Conservation (phyloP, 2,329 filamentous ascomycete species). For the Cladosporium sphaerospermum region DNA sequence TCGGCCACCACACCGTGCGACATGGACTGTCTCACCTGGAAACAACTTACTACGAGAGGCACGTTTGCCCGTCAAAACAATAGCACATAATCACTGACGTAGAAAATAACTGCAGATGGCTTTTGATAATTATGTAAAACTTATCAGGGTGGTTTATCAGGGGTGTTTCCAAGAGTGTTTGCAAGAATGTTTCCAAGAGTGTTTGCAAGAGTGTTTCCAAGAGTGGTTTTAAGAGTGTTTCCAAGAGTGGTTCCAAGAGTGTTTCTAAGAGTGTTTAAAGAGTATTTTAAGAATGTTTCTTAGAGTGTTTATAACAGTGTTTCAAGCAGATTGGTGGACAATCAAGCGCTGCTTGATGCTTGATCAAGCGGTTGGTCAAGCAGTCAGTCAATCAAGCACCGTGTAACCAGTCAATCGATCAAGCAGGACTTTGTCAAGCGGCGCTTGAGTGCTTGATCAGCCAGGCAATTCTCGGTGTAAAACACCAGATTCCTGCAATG, state of each 20-base stretch:
- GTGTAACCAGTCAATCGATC: too few relatives aligned
- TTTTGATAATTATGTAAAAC: neutral
- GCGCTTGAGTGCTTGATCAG: too few relatives aligned
- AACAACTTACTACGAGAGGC: neutral
- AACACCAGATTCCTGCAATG: too few relatives aligned
- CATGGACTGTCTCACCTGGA: neutral
- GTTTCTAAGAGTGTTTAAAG: neutral
- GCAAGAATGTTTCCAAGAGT: conserved; percentile 1
- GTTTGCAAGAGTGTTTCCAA: conserved; percentile 4
- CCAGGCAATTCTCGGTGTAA: too few relatives aligned
- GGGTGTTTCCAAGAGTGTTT: neutral
- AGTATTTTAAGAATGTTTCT: neutral
- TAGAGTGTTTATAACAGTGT: neutral
- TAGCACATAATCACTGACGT: neutral
- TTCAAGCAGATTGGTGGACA: too few relatives aligned
- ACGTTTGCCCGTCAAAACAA: conserved; percentile 1
- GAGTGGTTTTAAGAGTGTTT: conserved; percentile 2
- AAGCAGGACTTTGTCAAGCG: too few relatives aligned
- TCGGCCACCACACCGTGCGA: neutral
- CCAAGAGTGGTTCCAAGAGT: conserved; percentile 1
- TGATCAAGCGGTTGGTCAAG: too few relatives aligned
- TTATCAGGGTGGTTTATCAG: neutral
- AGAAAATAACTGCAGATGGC: conserved; percentile 3
- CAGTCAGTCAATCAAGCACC: too few relatives aligned
- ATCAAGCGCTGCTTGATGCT: too few relatives aligned